These are phyloP conservation scores for Dipodascus geniculatus DNA, from an alignment of 805 yeast species.

Conservation along the genomic window DNA sequence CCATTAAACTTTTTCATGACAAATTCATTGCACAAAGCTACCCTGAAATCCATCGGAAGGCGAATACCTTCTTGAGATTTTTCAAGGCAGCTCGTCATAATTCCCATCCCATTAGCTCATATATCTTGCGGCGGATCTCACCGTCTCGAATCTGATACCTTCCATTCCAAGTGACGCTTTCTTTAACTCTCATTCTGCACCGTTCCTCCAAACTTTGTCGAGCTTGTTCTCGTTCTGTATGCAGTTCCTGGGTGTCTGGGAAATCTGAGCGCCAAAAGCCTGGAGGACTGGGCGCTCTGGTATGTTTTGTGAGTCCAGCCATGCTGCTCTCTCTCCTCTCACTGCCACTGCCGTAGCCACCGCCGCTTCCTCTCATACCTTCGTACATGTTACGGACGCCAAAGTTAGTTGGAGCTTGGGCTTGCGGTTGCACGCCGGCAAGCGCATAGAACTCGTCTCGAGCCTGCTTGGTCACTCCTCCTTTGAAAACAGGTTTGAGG, in stretches of 20 bases:
- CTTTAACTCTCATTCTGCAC: slow-evolving; percentile 34
- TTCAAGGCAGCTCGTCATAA: too few relatives aligned
- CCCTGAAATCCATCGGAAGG: too few relatives aligned
- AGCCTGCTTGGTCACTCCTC: slow-evolving; percentile 23
- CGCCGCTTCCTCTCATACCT: too few relatives aligned
- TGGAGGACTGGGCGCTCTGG: slow-evolving; percentile 38
- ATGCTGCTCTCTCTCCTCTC: background rate
- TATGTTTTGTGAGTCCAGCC: slow-evolving; percentile 10
- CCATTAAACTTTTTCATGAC: too few relatives aligned
- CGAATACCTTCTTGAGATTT: too few relatives aligned
- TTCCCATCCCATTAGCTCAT: background rate
- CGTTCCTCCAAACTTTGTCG: slow-evolving; percentile 26
- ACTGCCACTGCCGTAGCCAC: slow-evolving; percentile 12
- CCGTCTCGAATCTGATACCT: slow-evolving; percentile 34
- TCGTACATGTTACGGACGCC: background rate
- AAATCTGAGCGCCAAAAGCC: slow-evolving; percentile 51
- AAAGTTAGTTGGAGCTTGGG: slow-evolving; percentile 23
- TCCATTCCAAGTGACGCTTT: slow-evolving; percentile 30
- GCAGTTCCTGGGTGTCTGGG: slow-evolving; percentile 43
- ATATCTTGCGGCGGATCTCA: background rate
- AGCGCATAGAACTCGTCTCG: slow-evolving; percentile 27
- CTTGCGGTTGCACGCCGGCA: slow-evolving; percentile 16
- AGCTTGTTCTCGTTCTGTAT: slow-evolving; percentile 28
- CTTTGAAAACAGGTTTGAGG: slow-evolving; percentile 24
- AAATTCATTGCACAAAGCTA: too few relatives aligned